Percentiles rank a stretch among this genome's conserved stretches.
Conservation (phyloP, 2,329 filamentous ascomycete species). For the Aureobasidium sp. region DNA sequence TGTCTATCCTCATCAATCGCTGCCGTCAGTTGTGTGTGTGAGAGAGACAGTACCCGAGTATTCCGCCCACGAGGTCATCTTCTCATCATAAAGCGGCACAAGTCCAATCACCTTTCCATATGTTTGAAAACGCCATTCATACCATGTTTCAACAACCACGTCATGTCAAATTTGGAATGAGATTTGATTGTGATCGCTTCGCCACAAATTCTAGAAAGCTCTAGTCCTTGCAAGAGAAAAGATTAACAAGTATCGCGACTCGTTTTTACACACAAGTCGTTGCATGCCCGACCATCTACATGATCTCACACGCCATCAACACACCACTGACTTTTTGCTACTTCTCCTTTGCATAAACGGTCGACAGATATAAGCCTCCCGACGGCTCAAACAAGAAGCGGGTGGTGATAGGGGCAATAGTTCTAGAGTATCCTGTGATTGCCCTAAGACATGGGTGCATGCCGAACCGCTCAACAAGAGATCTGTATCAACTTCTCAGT, state of each 20-base stretch:
- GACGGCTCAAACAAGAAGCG: neutral
- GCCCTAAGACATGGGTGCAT: neutral
- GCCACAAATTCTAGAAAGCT: neutral
- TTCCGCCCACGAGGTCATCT: neutral
- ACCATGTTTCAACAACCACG: neutral
- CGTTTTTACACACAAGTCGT: too few species aligned
- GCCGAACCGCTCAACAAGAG: neutral
- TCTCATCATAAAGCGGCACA: neutral
- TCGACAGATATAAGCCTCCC: neutral
- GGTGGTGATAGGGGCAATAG: constrained; percentile 1
- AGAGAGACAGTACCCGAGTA: neutral
- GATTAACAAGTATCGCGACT: too few species aligned
- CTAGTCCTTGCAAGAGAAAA: neutral
- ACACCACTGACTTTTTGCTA: neutral
- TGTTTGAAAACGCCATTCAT: neutral
- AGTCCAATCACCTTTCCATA: constrained; percentile 1
- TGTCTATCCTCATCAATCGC: constrained; percentile 1
- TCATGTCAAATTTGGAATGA: neutral
- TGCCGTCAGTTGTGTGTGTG: neutral
- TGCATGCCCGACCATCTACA: neutral
- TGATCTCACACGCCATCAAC: neutral
- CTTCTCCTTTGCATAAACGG: neutral
- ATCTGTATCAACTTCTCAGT: neutral
- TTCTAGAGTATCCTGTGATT: constrained; percentile 1
- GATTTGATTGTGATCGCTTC: neutral